A percentile compares a stretch with the other conserved stretches of the same genome.
These are phyloP conservation scores for Myriosclerotinia curreyana DNA, from an alignment of 2,329 filamentous ascomycete species.

Conservation along the genomic window DNA sequence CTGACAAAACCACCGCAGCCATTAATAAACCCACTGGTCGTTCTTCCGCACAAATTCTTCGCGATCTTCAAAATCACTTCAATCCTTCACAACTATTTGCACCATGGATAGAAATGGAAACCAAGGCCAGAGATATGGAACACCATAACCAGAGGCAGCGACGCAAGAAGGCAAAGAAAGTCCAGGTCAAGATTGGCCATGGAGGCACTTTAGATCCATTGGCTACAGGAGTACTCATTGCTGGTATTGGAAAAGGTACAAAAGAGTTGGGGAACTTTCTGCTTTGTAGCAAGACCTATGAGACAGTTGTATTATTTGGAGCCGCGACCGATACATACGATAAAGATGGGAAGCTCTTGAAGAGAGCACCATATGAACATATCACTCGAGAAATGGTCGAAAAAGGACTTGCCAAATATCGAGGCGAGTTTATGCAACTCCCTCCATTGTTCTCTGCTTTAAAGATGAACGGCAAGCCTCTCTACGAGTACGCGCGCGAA, in stretches of 20 bases:
- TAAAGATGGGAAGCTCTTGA: constrained; percentile 76
- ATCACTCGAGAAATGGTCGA: constrained; percentile 78
- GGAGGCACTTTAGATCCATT: constrained; percentile 93
- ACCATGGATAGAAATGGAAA: constrained; percentile 68
- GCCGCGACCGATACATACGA: constrained; percentile 94
- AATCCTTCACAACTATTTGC: constrained; percentile 76
- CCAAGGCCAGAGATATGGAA: constrained; percentile 54
- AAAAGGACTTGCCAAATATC: constrained; percentile 69
- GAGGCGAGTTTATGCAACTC: constrained; percentile 81
- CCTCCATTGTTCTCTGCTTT: constrained; percentile 91
- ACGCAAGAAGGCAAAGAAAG: constrained; percentile 56
- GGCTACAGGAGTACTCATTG: constrained; percentile 87
- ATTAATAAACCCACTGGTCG: constrained; percentile 89
- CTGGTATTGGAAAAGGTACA: constrained; percentile 83
- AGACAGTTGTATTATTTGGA: constrained; percentile 84
- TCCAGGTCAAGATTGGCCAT: constrained; percentile 90
- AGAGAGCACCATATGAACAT: constrained; percentile 71
- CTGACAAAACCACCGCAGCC: constrained; percentile 50
- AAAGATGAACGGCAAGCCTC: constrained; percentile 87
- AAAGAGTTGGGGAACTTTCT: constrained; percentile 79
- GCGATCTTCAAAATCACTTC: constrained; percentile 81
- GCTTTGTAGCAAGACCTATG: constrained; percentile 88
- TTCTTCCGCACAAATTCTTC: constrained; percentile 86
- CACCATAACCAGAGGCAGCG: constrained; percentile 53
- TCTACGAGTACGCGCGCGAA: constrained; percentile 94